These are phyloP conservation scores for Mucor racemosus DNA, from an alignment of 371 early-diverging fungal genomes.

Conservation along the genomic window DNA sequence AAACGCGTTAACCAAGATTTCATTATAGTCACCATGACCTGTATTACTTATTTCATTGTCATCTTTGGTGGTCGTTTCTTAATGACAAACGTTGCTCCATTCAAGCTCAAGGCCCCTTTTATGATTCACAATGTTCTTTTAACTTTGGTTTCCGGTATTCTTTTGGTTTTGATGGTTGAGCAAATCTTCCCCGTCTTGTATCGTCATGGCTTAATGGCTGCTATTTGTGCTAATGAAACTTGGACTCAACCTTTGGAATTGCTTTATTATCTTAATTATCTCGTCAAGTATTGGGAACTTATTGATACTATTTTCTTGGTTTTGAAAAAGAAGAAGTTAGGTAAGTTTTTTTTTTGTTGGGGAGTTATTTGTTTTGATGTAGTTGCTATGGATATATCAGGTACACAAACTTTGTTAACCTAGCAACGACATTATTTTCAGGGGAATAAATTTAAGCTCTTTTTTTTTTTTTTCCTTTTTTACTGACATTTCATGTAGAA, in stretches of 20 bases:
- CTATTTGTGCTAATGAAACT: constrained; percentile 68
- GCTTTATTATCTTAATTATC: constrained; percentile 85
- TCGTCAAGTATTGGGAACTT: constrained; percentile 88
- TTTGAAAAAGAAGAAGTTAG: constrained; percentile 43
- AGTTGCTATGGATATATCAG: constrained; percentile 10
- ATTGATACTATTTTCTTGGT: constrained; percentile 44
- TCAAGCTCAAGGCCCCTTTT: constrained; percentile 68
- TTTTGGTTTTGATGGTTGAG: constrained; percentile 73
- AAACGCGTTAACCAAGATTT: background rate
- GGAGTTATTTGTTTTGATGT: constrained; percentile 4
- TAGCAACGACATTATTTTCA: background rate
- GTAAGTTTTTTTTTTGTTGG: constrained; percentile 22
- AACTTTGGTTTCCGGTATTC: constrained; percentile 64
- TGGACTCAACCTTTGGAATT: constrained; percentile 80
- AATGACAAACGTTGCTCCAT: constrained; percentile 66
- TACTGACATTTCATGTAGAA: constrained; percentile 43
- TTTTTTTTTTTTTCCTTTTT: constrained; percentile 2
- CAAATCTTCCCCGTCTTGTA: constrained; percentile 69
- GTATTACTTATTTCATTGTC: constrained; percentile 67
- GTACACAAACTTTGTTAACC: constrained; percentile 10
- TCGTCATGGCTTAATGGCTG: constrained; percentile 69
- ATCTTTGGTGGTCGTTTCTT: constrained; percentile 76
- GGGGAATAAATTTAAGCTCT: background rate
- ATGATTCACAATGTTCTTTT: constrained; percentile 79
- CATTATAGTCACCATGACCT: constrained; percentile 50